Conservation (phyloP, 148 eudicot species). For the Silene conica region DNA sequence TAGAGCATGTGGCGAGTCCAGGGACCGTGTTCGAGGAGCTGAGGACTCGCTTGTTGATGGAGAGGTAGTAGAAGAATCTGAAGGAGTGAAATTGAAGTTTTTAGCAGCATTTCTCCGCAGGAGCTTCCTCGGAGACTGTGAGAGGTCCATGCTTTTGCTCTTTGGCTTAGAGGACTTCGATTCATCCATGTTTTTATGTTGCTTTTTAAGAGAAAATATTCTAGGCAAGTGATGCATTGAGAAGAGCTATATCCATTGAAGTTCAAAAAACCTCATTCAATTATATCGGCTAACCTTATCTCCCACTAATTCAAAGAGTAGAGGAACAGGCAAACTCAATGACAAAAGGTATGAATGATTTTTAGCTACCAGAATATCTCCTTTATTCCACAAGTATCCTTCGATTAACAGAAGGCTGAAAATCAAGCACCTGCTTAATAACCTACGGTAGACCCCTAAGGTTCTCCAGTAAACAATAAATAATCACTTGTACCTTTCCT, state of each 20-base stretch:
- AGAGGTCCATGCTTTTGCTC: slow-evolving; percentile 35
- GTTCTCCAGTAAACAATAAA: background rate
- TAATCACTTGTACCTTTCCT: background rate
- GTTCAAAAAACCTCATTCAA: background rate
- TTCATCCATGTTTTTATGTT: slow-evolving; percentile 34
- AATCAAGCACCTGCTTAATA: background rate
- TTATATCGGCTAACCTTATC: background rate
- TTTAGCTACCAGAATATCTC: background rate
- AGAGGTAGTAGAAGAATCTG: slow-evolving; percentile 28
- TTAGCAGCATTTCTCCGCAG: slow-evolving; percentile 51
- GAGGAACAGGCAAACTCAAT: background rate
- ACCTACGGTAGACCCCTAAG: background rate
- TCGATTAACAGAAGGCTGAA: background rate
- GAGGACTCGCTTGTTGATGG: slow-evolving; percentile 30
- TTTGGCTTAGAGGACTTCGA: slow-evolving; percentile 34
- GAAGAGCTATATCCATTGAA: slow-evolving; percentile 26
- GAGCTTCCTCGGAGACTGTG: slow-evolving; percentile 37
- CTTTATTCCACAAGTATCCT: background rate
- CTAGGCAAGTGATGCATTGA: slow-evolving; percentile 49
- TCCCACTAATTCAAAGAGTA: background rate
- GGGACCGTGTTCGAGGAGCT: slow-evolving; percentile 45
- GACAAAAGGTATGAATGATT: background rate
- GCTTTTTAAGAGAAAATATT: slow-evolving; percentile 29
- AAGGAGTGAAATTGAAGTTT: slow-evolving; percentile 54
- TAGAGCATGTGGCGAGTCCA: slow-evolving; percentile 24